Conservation (phyloP, 257 asterid species). For the Mitragyna speciosa region DNA sequence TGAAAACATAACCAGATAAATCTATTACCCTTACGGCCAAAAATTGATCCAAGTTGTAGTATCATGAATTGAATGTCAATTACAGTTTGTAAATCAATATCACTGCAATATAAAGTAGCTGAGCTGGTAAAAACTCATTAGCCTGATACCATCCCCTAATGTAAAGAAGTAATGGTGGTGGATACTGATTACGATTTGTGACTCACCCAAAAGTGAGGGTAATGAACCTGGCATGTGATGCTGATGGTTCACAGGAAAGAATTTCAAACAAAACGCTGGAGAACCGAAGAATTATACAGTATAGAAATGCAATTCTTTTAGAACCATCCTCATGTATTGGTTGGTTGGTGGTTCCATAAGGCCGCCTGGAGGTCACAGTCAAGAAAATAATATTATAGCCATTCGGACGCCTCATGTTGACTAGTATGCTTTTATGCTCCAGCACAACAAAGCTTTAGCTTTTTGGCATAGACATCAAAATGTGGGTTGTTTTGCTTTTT, state of each 20-base stretch:
- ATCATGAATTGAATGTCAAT: not conserved
- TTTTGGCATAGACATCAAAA: not conserved
- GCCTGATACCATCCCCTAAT: not conserved
- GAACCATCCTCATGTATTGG: not conserved
- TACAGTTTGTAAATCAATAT: conserved; percentile 1
- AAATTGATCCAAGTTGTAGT: not conserved
- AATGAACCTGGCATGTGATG: conserved; percentile 15
- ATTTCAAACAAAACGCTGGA: not conserved
- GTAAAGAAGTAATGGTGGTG: not conserved
- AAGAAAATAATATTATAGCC: not conserved
- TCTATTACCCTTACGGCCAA: not conserved
- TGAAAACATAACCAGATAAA: not conserved
- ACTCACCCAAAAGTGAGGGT: conserved; percentile 3
- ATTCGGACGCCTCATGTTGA: not conserved
- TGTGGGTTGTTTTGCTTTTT: not conserved
- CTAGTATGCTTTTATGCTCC: not conserved
- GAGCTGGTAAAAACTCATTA: conserved; percentile 6
- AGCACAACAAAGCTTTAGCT: too few species aligned
- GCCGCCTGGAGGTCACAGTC: not conserved
- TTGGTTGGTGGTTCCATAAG: not conserved
- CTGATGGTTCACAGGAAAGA: conserved; percentile 8
- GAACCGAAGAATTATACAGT: not conserved
- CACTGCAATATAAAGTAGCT: not conserved
- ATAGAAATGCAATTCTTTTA: not conserved
- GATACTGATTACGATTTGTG: not conserved